Evolutionary conservation across 306 rosid genomes (phyloP).

Genomic region (Cercis canadensis): DNA sequence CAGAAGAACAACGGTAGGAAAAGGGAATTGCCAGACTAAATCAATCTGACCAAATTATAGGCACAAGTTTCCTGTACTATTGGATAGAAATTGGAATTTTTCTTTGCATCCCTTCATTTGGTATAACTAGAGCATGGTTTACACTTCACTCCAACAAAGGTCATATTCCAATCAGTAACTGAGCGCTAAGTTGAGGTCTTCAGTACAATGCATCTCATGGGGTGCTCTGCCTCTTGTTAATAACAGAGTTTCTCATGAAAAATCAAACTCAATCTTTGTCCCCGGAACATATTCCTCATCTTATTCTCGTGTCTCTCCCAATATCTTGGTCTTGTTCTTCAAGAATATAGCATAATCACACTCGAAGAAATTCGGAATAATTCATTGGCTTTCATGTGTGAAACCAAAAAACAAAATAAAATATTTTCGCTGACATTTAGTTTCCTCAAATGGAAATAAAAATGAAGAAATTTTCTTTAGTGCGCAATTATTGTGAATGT

Average conservation of each 20-base stretch:
- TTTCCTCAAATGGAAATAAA: no score
- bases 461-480: no score
- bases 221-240: background rate
- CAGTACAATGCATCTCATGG: background rate
- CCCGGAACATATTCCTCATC: conserved; percentile 35
- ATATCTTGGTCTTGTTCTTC: background rate
- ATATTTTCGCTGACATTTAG: no score
- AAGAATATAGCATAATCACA: conserved; percentile 1
- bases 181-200: background rate
- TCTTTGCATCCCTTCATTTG: background rate
- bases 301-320: conserved; percentile 4
- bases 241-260: conserved; percentile 7
- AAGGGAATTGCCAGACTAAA: background rate
- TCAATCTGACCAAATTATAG: background rate
- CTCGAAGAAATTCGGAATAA: conserved; percentile 1
- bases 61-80: no score
- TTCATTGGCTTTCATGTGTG: background rate
- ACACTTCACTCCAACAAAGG: background rate
- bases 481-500: no score
- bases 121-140: background rate
- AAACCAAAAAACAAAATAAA: background rate
- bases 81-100: background rate
- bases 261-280: conserved; percentile 13
- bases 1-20: background rate
- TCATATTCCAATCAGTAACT: background rate